Base-by-base conservation (phyloP, 2,329 filamentous ascomycete species). In the Botrytis fabae region DNA sequence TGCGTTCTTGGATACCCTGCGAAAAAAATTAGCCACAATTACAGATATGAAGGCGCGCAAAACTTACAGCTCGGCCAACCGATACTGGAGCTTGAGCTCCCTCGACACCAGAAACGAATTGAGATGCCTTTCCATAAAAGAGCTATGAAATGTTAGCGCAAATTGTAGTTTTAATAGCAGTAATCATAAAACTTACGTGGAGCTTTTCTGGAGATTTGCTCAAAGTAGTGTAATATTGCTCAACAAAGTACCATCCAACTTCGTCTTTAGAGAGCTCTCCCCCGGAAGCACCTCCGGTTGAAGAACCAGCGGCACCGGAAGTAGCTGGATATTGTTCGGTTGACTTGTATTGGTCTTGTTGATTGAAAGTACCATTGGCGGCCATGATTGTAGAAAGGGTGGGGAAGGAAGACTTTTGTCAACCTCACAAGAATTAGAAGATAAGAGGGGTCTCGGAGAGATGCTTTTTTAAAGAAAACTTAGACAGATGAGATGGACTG, bases 191-290 rank as follows among this genome's bases (percentile, higher is more conserved):
- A 84, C 89, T 80, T 84, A 91, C 89, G 81, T 94, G 95, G 80
- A 99, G 92, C 85, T 96, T 97, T 82, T 97, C 94, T 35, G 96
- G 95, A 77, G 87, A 93, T 84, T 95, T 95, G 90, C 95, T 98
- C 81, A 99, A 86, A 75, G 94, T 99, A 79, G 93, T 98, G 85
- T 99, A 99, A 87, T 98, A 99, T 84, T 97, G 94, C 88, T 98
- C 95, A 74, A 99, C 96, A 79, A 99, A 99, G 86, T 95, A 98
- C 96, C 96, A 99, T 83, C 94, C 96, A 78, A 99, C 94, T 85
- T 98, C 94, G 82, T 97, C 94, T 86, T 97, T 98, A 79, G 87
- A 86, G 59, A 90, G 84, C 78, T 88, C 86, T 42, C 65, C 68
- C 81, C 81, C 84, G 79, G 82, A 84, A 72, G 79, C 79, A 75